Base-by-base conservation (phyloP, 805 yeast species). In the Sugiyamaella smithiae region DNA sequence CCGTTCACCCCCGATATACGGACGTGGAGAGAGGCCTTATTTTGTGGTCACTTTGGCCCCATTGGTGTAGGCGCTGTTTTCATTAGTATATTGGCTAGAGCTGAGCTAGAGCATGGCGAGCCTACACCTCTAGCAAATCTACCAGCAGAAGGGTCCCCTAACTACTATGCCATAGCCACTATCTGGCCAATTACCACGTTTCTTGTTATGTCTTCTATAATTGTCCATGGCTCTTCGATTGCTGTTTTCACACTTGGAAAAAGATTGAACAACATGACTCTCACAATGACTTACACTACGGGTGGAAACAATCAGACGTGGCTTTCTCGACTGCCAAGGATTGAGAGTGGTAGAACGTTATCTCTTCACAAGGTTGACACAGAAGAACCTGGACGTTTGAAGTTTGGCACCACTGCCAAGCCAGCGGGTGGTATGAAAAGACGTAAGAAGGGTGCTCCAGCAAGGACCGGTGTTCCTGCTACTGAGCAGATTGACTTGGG, bases 31-130 rank as follows among this genome's bases (percentile, higher is more conserved):
- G 97, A 89, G 65, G 97, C 97, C 0, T 64, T 89, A 2, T 90
- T 90, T 66, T 88, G 95, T 65, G 97, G 97, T 17, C 96, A 89
- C 68, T 89, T 90, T 66, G 97, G 97, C 14, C 97, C 97, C 1
- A 87, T 90, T 61, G 97, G 97, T 42, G 97, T 89, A 19, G 96
- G 97, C 50, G 96, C 96, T 1, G 74, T 89, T 5, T 88, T 86
- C 66, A 91, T 93, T 36, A 82, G 87, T 4, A 82, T 89, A 43
- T 71, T 88, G 53, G 88, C 95, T 0, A 77, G 91, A 53, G 78
- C 81, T 7, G 85, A 82, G 52, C 68, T 85, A 46, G 95, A 87
- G 61, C 71, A 76, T 19, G 69, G 63, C 3, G 78, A 75, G 23
- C 77, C 76, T 33, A 80, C 85, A 0, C 91, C 91, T 0, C 63